Conservation (phyloP, 106 monocot genomes). For the Platanthera guangdongensis region DNA sequence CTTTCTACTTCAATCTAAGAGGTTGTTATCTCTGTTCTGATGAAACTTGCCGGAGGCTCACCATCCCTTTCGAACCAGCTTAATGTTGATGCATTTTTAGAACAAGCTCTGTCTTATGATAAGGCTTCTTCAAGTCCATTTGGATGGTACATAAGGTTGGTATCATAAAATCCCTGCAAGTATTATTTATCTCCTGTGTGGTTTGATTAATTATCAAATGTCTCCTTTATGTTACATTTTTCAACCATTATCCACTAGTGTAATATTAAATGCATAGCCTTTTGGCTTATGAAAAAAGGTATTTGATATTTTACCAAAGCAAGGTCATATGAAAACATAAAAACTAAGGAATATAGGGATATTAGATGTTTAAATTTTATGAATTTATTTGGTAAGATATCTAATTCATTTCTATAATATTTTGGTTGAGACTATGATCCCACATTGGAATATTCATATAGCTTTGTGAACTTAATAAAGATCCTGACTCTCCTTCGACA, state of each 20-base stretch:
- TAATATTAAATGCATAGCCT: too few relatives aligned
- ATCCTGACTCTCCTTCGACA: too few relatives aligned
- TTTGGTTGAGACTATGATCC: background rate
- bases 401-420: background rate
- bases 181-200: background rate
- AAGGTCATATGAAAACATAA: too few relatives aligned
- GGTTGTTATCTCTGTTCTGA: slow-evolving; percentile 94
- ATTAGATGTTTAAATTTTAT: too few relatives aligned
- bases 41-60: slow-evolving; percentile 93
- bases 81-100: slow-evolving; percentile 92
- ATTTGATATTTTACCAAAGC: too few relatives aligned
- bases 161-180: background rate
- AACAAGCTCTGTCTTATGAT: slow-evolving; percentile 96
- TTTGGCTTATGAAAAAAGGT: too few relatives aligned
- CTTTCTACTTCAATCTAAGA: slow-evolving; percentile 42
- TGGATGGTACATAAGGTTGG: slow-evolving; percentile 93
- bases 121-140: slow-evolving; percentile 87
- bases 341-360: too few relatives aligned
- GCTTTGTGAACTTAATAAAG: too few relatives aligned
- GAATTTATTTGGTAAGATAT: too few relatives aligned
- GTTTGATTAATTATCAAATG: background rate
- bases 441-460: too few relatives aligned
- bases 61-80: slow-evolving; percentile 88
- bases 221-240: too few relatives aligned
- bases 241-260: too few relatives aligned